phyloP scores from a whole-genome alignment of 331 rosid species.

The Malus hybrid region DNA sequence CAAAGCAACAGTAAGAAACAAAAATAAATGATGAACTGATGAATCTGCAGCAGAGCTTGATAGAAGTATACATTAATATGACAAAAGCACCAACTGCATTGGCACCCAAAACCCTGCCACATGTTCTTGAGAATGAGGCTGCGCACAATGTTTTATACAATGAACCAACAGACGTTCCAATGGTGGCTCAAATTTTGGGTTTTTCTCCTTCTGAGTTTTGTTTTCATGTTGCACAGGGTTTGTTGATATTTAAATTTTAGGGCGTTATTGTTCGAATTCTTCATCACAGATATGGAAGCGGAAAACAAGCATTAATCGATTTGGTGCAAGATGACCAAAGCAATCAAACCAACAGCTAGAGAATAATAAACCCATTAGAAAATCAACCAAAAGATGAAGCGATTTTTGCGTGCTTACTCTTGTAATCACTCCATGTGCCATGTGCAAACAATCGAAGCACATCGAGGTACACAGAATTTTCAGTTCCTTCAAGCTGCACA shows the following conservation, averaged over 20 bases:
- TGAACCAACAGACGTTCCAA: neutral
- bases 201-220: neutral
- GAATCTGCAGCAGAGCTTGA: neutral
- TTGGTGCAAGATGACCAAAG: neutral
- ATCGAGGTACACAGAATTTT: constrained; percentile 55
- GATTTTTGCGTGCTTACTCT: constrained; percentile 41
- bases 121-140: neutral
- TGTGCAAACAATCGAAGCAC: constrained; percentile 79
- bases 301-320: neutral
- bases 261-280: neutral
- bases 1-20: neutral
- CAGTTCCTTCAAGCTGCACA: constrained; percentile 71
- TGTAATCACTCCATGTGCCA: constrained; percentile 93
- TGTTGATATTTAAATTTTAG: neutral
- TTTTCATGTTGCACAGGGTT: neutral
- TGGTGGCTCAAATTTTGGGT: neutral
- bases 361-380: neutral
- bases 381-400: neutral
- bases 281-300: neutral
- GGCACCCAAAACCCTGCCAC: neutral
- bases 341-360: neutral
- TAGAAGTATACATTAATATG: neutral
- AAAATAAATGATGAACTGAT: too few species aligned
- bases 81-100: neutral
- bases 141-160: neutral